phyloP scores from a whole-genome alignment of 1,139 yeast genomes.

The Suhomyces choctaworum region DNA sequence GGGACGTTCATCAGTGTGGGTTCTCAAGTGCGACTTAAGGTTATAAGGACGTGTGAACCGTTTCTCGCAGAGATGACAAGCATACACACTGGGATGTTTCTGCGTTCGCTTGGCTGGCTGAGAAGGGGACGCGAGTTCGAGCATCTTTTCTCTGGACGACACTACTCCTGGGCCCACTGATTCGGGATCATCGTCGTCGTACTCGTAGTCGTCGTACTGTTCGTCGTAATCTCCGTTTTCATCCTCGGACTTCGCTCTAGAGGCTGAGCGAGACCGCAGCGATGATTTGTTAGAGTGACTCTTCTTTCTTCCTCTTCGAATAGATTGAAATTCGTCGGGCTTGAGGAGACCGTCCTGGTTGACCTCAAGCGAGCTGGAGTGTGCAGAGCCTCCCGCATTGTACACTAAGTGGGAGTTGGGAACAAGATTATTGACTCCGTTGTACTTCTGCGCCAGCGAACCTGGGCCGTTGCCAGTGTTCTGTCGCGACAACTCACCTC shows the following conservation, averaged over 20 bases:
- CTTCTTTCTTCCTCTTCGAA: conserved; percentile 36
- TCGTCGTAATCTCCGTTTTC: conserved; percentile 17
- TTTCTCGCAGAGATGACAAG: conserved; percentile 84
- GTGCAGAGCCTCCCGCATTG: conserved; percentile 12
- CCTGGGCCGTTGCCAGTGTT: conserved; percentile 11
- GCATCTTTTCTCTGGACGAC: conserved; percentile 55
- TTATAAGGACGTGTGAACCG: conserved; percentile 91
- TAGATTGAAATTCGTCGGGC: conserved; percentile 37
- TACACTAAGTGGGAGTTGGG: conserved; percentile 22
- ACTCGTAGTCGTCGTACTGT: conserved; percentile 16
- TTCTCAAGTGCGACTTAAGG: conserved; percentile 83
- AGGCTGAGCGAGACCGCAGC: conserved; percentile 18
- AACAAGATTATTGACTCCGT: conserved; percentile 14
- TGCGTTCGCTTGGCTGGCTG: conserved; percentile 57
- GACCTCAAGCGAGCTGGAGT: conserved; percentile 11
- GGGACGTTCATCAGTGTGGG: conserved; percentile 95
- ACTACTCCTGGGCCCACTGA: conserved; percentile 13
- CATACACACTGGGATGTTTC: conserved; percentile 76
- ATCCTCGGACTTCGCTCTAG: conserved; percentile 15
- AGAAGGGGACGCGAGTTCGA: conserved; percentile 60
- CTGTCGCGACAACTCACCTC: conserved; percentile 13
- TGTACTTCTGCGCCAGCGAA: conserved; percentile 7
- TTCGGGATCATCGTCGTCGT: conserved; percentile 14
- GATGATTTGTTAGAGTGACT: conserved; percentile 26
- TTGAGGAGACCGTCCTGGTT: conserved; percentile 24